Evolutionary conservation across 257 asterid species (phyloP).

Genomic region (Cordia subcordata): DNA sequence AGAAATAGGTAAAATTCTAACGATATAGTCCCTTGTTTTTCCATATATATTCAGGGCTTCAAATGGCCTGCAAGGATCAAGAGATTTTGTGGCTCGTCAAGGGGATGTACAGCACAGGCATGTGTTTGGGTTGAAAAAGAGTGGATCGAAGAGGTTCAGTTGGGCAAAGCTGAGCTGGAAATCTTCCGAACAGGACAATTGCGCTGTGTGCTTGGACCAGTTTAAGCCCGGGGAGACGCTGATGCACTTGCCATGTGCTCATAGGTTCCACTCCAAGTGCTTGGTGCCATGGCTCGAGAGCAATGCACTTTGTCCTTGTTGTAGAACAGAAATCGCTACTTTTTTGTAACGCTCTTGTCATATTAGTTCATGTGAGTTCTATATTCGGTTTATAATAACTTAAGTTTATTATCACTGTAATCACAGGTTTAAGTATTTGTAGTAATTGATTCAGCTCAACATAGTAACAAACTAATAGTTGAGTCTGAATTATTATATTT

Average conservation of each 20-base stretch:
- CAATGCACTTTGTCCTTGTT: constrained; percentile 18
- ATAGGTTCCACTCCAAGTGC: constrained; percentile 61
- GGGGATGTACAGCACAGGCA: constrained; percentile 14
- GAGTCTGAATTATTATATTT: no score
- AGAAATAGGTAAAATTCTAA: no score
- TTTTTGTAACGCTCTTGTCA: no score
- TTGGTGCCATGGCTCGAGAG: constrained; percentile 69
- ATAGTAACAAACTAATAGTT: no score
- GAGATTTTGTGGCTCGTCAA: constrained; percentile 14
- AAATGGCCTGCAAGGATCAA: constrained; percentile 11
- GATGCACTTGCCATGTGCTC: constrained; percentile 65
- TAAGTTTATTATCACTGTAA: no score
- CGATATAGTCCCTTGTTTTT: no score
- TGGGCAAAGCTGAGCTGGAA: constrained; percentile 63
- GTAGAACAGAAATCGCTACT: constrained; percentile 34
- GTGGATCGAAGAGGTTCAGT: constrained; percentile 39
- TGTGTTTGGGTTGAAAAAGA: constrained; percentile 28
- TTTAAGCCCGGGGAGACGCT: constrained; percentile 32
- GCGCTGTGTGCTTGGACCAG: constrained; percentile 72
- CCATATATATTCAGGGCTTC: constrained; percentile 10
- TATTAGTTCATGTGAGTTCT: no score
- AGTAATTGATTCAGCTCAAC: no score
- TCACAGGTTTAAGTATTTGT: no score
- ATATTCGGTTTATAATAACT: no score
- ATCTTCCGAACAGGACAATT: constrained; percentile 56